Evolutionary conservation across 225 moss, liverwort and hornwort genomes (phyloP).

Genomic region (Physcomitrellopsis africana): DNA sequence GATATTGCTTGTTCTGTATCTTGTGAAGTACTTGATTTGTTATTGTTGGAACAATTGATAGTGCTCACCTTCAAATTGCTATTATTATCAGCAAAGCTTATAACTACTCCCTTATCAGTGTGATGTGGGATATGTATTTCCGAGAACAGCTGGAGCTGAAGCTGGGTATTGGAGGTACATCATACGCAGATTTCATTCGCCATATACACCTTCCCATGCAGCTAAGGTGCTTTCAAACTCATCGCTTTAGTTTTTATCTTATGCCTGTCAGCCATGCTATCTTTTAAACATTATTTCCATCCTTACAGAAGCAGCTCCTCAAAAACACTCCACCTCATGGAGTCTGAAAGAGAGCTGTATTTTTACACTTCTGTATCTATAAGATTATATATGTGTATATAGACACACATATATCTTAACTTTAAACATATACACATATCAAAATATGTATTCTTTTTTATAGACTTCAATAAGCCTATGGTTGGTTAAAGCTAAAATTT

Average conservation of each 20-base stretch:
- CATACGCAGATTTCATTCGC: conserved; percentile 63
- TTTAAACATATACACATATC: too few species aligned
- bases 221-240: conserved; percentile 44
- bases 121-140: conserved; percentile 28
- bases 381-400: not conserved
- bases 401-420: too few species aligned
- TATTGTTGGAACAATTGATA: not conserved
- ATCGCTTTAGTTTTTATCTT: not conserved
- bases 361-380: conserved; percentile 6
- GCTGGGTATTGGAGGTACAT: conserved; percentile 65
- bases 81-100: not conserved
- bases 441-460: too few species aligned
- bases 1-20: conserved; percentile 8
- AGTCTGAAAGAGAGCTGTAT: not conserved
- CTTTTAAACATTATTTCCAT: not conserved
- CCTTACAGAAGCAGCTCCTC: too few species aligned
- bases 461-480: not conserved
- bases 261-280: not conserved
- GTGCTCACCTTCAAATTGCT: not conserved
- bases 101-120: conserved; percentile 19
- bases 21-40: conserved; percentile 1
- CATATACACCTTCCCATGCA: conserved; percentile 64
- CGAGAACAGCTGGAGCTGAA: conserved; percentile 62
- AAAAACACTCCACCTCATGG: not conserved
- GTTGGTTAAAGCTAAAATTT: conserved; percentile 2